A percentile compares a stretch with the other conserved stretches of the same genome.
phyloP scores from a whole-genome alignment of 345 rosid species.

The Chamaenerion angustifolium region DNA sequence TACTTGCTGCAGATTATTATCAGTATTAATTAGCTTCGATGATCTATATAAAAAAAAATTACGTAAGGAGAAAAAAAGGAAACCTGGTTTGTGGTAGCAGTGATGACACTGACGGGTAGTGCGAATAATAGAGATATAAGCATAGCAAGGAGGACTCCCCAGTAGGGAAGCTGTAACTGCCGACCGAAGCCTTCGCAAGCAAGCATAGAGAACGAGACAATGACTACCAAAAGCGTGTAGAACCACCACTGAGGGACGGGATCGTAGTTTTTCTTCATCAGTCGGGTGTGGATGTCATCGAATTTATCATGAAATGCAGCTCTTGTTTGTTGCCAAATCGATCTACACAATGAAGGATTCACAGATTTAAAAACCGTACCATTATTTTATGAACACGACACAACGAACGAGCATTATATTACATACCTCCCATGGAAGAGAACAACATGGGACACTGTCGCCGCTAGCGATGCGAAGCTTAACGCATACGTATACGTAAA shows the following conservation, averaged over 20 bases:
- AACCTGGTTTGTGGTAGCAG: slow-evolving; percentile 53
- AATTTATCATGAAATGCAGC: slow-evolving; percentile 19
- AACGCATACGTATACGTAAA: slow-evolving; percentile 24
- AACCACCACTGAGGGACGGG: slow-evolving; percentile 45
- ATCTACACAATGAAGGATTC: slow-evolving; percentile 8
- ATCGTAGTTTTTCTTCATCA: slow-evolving; percentile 51
- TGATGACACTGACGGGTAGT: slow-evolving; percentile 33
- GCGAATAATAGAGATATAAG: slow-evolving; percentile 33
- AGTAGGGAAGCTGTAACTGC: slow-evolving; percentile 44
- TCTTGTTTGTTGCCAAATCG: slow-evolving; percentile 28
- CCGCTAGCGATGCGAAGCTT: slow-evolving; percentile 24
- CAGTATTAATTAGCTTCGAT: not conserved
- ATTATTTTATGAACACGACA: too few relatives aligned
- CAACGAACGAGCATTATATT: too few relatives aligned
- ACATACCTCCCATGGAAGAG: slow-evolving; percentile 30
- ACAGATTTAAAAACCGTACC: not conserved
- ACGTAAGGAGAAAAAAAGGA: too few relatives aligned
- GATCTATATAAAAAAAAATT: too few relatives aligned
- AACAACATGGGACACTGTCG: slow-evolving; percentile 26
- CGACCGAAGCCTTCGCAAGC: slow-evolving; percentile 31
- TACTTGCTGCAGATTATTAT: slow-evolving; percentile 20
- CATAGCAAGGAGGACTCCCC: slow-evolving; percentile 32
- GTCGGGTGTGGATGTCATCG: slow-evolving; percentile 51
- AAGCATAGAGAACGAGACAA: slow-evolving; percentile 22
- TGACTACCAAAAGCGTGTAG: slow-evolving; percentile 11